Conservation (phyloP, 306 rosid genomes). For the Oxytropis ochrocephala region DNA sequence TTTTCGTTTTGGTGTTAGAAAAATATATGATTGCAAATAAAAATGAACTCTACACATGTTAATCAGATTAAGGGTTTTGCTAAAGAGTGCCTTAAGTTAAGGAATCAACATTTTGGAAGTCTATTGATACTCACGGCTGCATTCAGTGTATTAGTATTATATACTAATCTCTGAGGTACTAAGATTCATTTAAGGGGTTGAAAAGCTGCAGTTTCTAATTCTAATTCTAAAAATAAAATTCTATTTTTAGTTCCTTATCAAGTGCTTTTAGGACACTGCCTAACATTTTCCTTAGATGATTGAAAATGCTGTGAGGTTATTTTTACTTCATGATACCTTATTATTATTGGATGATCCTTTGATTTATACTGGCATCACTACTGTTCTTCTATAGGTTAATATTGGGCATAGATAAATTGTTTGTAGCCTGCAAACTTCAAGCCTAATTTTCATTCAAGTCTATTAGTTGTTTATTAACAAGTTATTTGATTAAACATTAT, state of each 20-base stretch:
- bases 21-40: not conserved
- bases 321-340: not conserved
- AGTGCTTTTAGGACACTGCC: not conserved
- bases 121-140: not conserved
- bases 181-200: no score
- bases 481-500: not conserved
- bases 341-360: not conserved
- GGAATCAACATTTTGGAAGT: not conserved
- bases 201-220: not conserved
- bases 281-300: not conserved
- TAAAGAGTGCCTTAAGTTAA: not conserved
- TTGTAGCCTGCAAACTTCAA: constrained; percentile 5
- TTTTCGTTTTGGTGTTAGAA: not conserved
- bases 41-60: not conserved
- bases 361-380: not conserved
- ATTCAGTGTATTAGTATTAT: not conserved
- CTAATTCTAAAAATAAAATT: not conserved
- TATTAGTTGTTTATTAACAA: not conserved
- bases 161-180: no score
- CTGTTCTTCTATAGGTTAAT: not conserved
- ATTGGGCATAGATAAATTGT: constrained; percentile 1
- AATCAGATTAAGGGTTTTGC: not conserved
- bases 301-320: not conserved
- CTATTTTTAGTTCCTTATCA: not conserved
- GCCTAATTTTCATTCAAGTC: constrained; percentile 16